Evolutionary conservation across 805 yeast species (phyloP).

Genomic region (Suhomyces xylopsoci): DNA sequence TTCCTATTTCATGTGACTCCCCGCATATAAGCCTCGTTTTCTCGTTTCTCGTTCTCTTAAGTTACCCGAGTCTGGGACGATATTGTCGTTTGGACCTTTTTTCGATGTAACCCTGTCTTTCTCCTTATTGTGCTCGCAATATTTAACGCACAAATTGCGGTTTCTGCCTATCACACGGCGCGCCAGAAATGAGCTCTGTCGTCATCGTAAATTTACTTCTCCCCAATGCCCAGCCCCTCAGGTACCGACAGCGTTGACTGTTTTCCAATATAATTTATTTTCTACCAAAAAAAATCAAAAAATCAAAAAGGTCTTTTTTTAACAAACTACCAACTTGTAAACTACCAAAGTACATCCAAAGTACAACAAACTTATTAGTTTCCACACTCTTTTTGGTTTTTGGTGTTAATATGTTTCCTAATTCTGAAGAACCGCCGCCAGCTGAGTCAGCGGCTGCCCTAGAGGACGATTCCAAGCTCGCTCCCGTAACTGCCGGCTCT

Average conservation of each 20-base stretch:
- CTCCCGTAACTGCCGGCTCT: background rate
- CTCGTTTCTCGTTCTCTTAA: no score
- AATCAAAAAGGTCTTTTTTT: no score
- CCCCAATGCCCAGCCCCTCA: slow-evolving; percentile 4
- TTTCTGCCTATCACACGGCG: background rate
- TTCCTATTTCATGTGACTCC: no score
- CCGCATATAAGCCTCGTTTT: no score
- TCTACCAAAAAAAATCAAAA: background rate
- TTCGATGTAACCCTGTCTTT: background rate
- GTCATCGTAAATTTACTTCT: slow-evolving; percentile 4
- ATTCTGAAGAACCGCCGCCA: slow-evolving; percentile 5
- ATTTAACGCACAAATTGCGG: background rate
- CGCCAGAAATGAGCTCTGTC: background rate
- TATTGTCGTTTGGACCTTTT: background rate
- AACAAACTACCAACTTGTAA: no score
- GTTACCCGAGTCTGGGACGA: background rate
- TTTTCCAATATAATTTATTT: background rate
- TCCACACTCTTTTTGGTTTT: background rate
- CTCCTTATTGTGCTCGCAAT: background rate
- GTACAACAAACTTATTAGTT: background rate
- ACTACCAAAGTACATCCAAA: no score
- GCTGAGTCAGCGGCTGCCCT: background rate
- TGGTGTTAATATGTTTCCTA: background rate
- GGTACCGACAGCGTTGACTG: slow-evolving; percentile 1
- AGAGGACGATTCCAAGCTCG: background rate